These are phyloP conservation scores for Diaporthe destruens DNA, from an alignment of 2,329 filamentous ascomycete genomes.

Conservation along the genomic window DNA sequence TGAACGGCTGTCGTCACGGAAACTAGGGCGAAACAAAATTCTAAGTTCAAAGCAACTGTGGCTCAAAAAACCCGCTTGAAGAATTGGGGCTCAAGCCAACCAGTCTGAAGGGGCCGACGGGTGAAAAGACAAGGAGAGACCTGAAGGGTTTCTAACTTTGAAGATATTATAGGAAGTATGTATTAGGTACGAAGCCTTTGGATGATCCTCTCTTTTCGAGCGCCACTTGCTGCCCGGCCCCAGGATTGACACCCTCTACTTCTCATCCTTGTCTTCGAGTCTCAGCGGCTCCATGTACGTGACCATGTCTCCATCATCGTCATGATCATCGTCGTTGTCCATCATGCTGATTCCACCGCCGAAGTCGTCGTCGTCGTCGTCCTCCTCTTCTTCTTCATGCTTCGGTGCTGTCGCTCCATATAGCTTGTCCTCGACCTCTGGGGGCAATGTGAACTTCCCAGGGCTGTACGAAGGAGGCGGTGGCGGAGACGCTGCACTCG, in stretches of 20 bases:
- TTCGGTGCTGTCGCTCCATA: background rate
- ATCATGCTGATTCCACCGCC: conserved; percentile 33
- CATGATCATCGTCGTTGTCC: conserved; percentile 31
- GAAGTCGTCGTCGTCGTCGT: conserved; percentile 17
- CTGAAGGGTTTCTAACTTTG: background rate
- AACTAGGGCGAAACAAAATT: background rate
- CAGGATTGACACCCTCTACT: background rate
- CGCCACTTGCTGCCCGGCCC: too few relatives aligned
- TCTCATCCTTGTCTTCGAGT: conserved; percentile 37
- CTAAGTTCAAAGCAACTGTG: background rate
- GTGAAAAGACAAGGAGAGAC: background rate
- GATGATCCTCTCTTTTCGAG: background rate
- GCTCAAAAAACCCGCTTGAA: background rate
- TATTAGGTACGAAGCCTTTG: background rate
- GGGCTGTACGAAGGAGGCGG: conserved; percentile 33
- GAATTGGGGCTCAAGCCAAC: background rate
- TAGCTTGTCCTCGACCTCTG: background rate
- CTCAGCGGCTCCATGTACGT: conserved; percentile 40
- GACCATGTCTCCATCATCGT: conserved; percentile 40
- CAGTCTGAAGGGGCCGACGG: too few relatives aligned
- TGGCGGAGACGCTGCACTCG: background rate
- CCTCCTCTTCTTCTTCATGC: conserved; percentile 18
- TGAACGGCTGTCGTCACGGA: background rate
- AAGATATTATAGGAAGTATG: background rate
- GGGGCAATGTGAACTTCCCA: conserved; percentile 1